Evolutionary conservation across 768 basidiomycete genomes (phyloP).

Genomic region (Phanerochaete sordida): DNA sequence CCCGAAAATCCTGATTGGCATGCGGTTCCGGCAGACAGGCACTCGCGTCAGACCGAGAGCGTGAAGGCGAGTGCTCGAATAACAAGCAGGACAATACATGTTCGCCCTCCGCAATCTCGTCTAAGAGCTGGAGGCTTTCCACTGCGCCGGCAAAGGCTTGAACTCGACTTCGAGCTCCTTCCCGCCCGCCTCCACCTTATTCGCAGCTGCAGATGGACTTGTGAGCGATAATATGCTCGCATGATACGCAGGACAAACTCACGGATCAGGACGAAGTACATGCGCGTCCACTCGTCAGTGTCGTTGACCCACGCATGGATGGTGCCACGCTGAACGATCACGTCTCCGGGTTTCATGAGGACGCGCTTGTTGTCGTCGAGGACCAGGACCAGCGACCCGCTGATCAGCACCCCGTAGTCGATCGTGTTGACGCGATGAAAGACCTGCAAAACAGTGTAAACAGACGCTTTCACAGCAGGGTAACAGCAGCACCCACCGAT

Average conservation of each 20-base stretch:
- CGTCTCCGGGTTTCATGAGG: constrained; percentile 20
- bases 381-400: constrained; percentile 19
- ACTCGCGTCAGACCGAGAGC: too few species aligned
- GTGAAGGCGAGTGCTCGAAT: too few species aligned
- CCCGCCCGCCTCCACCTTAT: background rate
- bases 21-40: too few species aligned
- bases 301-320: constrained; percentile 26
- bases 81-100: too few species aligned
- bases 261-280: constrained; percentile 23
- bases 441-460: constrained; percentile 4
- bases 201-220: background rate
- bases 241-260: background rate
- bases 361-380: constrained; percentile 21
- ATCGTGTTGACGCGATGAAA: constrained; percentile 21
- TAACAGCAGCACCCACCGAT: constrained; percentile 2
- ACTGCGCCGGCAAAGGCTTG: background rate
- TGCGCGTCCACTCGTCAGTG: constrained; percentile 22
- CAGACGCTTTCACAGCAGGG: background rate
- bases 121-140: too few species aligned
- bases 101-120: too few species aligned
- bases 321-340: constrained; percentile 23
- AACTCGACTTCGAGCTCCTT: background rate
- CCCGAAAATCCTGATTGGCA: too few species aligned
- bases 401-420: constrained; percentile 22
- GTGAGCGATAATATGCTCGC: background rate